Base-by-base conservation (phyloP, 2,329 filamentous ascomycete genomes). In the Epichloe sp. region DNA sequence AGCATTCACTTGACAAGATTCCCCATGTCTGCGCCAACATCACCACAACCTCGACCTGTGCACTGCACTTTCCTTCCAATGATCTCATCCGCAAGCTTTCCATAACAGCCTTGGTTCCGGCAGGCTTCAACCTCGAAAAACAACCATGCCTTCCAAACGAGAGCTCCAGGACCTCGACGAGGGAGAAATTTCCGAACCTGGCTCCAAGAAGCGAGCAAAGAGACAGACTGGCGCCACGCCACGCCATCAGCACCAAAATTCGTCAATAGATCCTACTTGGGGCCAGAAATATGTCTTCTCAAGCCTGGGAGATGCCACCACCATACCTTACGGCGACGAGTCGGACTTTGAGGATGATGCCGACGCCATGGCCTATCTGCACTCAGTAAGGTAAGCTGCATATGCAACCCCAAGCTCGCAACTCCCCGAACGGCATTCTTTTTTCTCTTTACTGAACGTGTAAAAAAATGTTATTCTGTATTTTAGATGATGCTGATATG, bases 231-330 rank as follows among this genome's bases (percentile, higher is more conserved):
- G 55, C 12, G 54, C 59, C 37, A 70, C 65, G 58, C 53, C 65
- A 52, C 66, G 65, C 53, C 66, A 71, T 55, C 66, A 70, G 48
- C 67, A 71, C 49, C 65, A 71, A 53, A 68, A 71, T 56, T 68
- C 70, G 4, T 67, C 69, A 47, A 73, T 82, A 53, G 77, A 88
- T 62, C 76, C 79, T 10, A 77, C 79, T 2, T 87, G 81, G 65
- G 85, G 85, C 41, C 85, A 88, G 66, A 79, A 81, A 65, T 80
- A 80, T 59, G 84, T 84, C 43, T 85, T 89, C 58, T 82, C 83
- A 6, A 76, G 76, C n/a, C 66, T 79, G 14, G 76, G 79, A 44
- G 71, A 75, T 53, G 56, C 64, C n/a, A 65, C 69, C 3, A 71
- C 70, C 2, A 65, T 69, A 41, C 64, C 70, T 3, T 67, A 63